Percentiles rank a stretch among this genome's conserved stretches.
Evolutionary conservation across 495 filamentous ascomycete genomes (phyloP).

Genomic region (Xylaria intraflava): DNA sequence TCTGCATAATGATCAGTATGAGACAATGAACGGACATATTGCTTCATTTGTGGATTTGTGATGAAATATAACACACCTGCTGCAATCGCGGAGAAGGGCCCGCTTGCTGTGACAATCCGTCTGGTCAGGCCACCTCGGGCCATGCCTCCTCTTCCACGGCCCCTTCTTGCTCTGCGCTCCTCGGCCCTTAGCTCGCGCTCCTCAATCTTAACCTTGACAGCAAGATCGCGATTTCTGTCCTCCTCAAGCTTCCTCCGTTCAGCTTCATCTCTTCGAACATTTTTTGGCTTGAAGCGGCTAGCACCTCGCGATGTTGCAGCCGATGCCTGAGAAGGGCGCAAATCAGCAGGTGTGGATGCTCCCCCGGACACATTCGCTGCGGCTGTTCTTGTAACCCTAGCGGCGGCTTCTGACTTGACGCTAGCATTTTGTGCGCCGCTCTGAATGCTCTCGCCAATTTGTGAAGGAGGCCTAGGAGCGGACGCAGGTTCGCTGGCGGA

Average conservation of each 20-base stretch:
- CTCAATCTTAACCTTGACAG: conserved; percentile 21
- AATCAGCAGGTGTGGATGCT: neutral
- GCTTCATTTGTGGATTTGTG: neutral
- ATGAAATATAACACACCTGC: conserved; percentile 20
- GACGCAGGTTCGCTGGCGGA: conserved; percentile 9
- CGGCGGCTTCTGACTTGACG: neutral
- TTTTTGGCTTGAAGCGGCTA: conserved; percentile 37
- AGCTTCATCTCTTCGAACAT: conserved; percentile 33
- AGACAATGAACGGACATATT: neutral
- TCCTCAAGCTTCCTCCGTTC: conserved; percentile 37
- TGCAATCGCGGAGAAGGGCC: conserved; percentile 33
- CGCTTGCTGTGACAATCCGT: conserved; percentile 29
- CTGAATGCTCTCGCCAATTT: conserved; percentile 4
- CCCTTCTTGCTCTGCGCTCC: conserved; percentile 31
- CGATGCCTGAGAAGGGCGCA: conserved; percentile 14
- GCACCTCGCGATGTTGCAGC: conserved; percentile 13
- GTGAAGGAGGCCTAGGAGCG: conserved; percentile 5
- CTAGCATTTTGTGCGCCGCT: conserved; percentile 1
- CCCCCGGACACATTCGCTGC: neutral
- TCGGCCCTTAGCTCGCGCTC: conserved; percentile 29
- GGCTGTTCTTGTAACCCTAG: conserved; percentile 2
- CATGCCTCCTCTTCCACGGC: conserved; percentile 29
- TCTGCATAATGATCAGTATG: conserved; percentile 16
- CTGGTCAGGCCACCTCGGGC: conserved; percentile 29
- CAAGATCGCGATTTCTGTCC: conserved; percentile 25